phyloP scores from a whole-genome alignment of 2,329 filamentous ascomycete species.

The Pseudogymnoascus sp. region DNA sequence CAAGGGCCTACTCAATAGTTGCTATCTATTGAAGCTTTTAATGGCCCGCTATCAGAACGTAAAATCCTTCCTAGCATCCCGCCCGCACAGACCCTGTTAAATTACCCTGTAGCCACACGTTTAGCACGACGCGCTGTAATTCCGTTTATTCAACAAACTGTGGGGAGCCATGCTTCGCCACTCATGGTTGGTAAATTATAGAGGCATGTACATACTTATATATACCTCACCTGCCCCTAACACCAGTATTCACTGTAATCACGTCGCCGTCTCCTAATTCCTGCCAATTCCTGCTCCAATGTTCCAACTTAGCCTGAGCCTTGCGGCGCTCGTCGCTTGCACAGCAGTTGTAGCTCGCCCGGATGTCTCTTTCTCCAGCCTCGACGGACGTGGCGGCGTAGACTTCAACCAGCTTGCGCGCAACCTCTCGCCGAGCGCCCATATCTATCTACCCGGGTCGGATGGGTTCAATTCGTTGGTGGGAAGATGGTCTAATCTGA shows the following conservation, averaged over 20 bases:
- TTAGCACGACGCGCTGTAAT: not conserved
- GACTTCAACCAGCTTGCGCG: constrained; percentile 35
- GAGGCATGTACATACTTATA: not conserved
- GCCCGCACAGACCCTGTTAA: not conserved
- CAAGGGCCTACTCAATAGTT: not conserved
- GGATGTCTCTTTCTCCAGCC: constrained; percentile 28
- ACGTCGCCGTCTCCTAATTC: not conserved
- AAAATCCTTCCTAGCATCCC: not conserved
- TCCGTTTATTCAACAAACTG: not conserved
- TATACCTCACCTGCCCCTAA: not conserved
- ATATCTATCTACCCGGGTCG: constrained; percentile 19
- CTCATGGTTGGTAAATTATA: not conserved
- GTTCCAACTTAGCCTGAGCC: not conserved
- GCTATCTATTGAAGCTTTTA: not conserved
- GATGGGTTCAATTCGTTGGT: constrained; percentile 12
- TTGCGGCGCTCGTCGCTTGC: constrained; percentile 16
- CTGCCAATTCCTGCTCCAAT: not conserved
- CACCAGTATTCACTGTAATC: not conserved
- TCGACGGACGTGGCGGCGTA: constrained; percentile 34
- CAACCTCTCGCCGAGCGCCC: constrained; percentile 17
- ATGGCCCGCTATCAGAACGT: not conserved
- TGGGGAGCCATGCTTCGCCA: not conserved
- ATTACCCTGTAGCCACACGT: not conserved
- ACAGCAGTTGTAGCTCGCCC: constrained; percentile 19
- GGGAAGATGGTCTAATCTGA: constrained; percentile 32